These are phyloP conservation scores for Omphalea diandra DNA, from an alignment of 441 rosid genomes.

Conservation along the genomic window DNA sequence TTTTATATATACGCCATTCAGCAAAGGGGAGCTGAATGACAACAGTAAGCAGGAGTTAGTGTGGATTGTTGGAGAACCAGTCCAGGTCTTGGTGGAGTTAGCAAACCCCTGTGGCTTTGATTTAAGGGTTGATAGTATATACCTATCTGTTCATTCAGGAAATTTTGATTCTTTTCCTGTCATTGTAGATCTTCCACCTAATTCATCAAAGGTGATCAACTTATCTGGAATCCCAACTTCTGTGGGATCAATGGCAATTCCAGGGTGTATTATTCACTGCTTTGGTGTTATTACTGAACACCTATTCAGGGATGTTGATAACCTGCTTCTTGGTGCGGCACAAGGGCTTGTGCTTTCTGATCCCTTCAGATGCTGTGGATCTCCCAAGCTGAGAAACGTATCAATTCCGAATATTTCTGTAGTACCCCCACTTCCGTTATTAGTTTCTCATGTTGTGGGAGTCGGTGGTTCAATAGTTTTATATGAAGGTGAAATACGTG, in stretches of 20 bases:
- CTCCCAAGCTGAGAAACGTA: conserved; percentile 73
- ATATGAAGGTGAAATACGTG: conserved; percentile 95
- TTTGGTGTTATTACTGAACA: conserved; percentile 98
- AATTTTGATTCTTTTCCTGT: conserved; percentile 94
- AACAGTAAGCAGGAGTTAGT: conserved; percentile 74
- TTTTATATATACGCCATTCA: conserved; percentile 95
- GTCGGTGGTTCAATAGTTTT: conserved; percentile 91
- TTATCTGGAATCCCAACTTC: conserved; percentile 93
- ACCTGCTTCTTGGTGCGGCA: conserved; percentile 94
- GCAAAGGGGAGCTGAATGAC: conserved; percentile 84
- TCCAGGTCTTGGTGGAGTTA: conserved; percentile 96
- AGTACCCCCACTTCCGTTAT: conserved; percentile 71
- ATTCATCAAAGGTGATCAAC: conserved; percentile 92
- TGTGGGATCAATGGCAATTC: conserved; percentile 72
- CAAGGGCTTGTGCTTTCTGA: conserved; percentile 99
- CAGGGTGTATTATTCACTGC: conserved; percentile 90
- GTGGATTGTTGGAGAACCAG: conserved; percentile 98
- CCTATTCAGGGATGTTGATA: conserved; percentile 87
- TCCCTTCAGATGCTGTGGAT: conserved; percentile 94
- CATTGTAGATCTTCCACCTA: conserved; percentile 80
- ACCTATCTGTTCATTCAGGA: conserved; percentile 78
- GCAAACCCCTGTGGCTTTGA: conserved; percentile 98
- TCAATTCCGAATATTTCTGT: conserved; percentile 83
- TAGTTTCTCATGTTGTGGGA: conserved; percentile 79
- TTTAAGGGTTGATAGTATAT: conserved; percentile 87